Percentiles rank a stretch among this genome's conserved stretches.
Evolutionary conservation across 169 alveolate genomes (phyloP).

Genomic region (Plasmodium gaboni): DNA sequence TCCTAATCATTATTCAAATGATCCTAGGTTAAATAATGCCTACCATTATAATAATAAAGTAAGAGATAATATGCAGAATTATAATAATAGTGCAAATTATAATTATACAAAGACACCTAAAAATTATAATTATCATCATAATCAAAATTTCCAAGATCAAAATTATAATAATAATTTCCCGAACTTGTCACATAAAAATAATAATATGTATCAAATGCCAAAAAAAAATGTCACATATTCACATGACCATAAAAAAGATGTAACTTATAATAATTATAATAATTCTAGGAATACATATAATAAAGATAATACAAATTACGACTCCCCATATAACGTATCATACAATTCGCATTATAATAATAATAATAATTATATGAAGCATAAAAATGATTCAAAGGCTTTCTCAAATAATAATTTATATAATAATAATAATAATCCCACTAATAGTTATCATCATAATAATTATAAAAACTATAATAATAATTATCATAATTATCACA

Average conservation of each 20-base stretch:
- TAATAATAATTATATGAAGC: slow-evolving; percentile 6
- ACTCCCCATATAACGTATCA: slow-evolving; percentile 8
- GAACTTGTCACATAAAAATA: slow-evolving; percentile 13
- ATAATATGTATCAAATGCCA: slow-evolving; percentile 8
- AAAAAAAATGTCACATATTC: slow-evolving; percentile 6
- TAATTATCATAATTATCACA: background rate
- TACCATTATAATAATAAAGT: background rate
- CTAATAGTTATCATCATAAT: background rate
- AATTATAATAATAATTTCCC: slow-evolving; percentile 44
- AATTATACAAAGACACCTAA: slow-evolving; percentile 9
- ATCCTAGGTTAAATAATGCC: background rate
- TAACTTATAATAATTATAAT: slow-evolving; percentile 2
- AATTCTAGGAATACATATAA: background rate
- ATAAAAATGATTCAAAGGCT: background rate
- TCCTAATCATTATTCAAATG: slow-evolving; percentile 3
- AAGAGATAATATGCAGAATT: background rate
- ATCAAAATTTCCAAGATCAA: slow-evolving; percentile 25
- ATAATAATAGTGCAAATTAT: background rate
- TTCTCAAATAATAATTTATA: background rate
- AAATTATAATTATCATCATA: slow-evolving; percentile 26
- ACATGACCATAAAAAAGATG: slow-evolving; percentile 32
- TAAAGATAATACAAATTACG: slow-evolving; percentile 7
- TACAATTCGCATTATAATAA: slow-evolving; percentile 4
- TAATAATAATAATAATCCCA: slow-evolving; percentile 14
- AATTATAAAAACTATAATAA: background rate